Evolutionary conservation across 108 stramenopile genomes (phyloP).

Genomic region (Seminavis robusta): DNA sequence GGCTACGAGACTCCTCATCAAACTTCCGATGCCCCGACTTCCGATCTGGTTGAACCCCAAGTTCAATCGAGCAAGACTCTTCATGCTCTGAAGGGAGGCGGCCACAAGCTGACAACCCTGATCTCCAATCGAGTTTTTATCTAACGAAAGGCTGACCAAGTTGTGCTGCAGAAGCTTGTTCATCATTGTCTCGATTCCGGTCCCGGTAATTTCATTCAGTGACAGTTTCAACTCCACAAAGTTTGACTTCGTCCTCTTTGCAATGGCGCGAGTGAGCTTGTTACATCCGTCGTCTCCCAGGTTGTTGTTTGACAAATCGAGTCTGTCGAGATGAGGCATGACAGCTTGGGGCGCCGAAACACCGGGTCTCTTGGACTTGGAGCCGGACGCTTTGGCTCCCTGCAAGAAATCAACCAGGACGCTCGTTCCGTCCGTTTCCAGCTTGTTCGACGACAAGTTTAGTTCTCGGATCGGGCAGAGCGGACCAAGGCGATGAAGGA

Average conservation of each 20-base stretch:
- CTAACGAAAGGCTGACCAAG: conserved; percentile 68
- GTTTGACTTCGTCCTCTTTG: conserved; percentile 46
- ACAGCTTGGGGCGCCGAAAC: conserved; percentile 21
- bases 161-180: conserved; percentile 81
- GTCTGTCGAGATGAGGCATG: conserved; percentile 66
- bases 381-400: conserved; percentile 39
- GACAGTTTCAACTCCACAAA: conserved; percentile 71
- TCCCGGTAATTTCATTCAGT: conserved; percentile 62
- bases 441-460: conserved; percentile 66
- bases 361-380: conserved; percentile 16
- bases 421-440: conserved; percentile 56
- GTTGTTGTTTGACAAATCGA: conserved; percentile 80
- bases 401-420: conserved; percentile 66
- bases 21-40: conserved; percentile 72
- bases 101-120: conserved; percentile 88
- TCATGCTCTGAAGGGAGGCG: conserved; percentile 77
- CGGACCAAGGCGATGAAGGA: conserved; percentile 61
- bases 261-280: conserved; percentile 64
- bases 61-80: conserved; percentile 60
- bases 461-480: conserved; percentile 70
- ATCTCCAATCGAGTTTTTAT: conserved; percentile 87
- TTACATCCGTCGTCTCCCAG: conserved; percentile 78
- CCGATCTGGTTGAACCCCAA: conserved; percentile 86
- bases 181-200: conserved; percentile 82
- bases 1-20: conserved; percentile 77